These are phyloP conservation scores for Pyronema omphalodes DNA, from an alignment of 495 filamentous ascomycete species.

Conservation along the genomic window DNA sequence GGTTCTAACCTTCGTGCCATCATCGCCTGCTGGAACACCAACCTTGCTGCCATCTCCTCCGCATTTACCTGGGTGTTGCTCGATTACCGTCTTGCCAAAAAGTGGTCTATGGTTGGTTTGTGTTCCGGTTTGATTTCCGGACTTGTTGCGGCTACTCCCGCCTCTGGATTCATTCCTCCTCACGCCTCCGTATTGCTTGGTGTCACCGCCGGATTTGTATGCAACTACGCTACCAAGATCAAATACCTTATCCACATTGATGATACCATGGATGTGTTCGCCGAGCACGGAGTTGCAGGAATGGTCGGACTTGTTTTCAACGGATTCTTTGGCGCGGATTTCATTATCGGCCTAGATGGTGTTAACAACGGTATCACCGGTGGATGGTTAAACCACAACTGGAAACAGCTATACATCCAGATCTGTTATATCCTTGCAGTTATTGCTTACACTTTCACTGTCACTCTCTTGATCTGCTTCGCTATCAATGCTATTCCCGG, in stretches of 20 bases:
- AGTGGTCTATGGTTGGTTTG: conserved; percentile 99
- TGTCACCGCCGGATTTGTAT: conserved; percentile 62
- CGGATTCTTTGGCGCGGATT: conserved; percentile 68
- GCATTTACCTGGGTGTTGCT: conserved; percentile 80
- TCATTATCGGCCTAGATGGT: conserved; percentile 85
- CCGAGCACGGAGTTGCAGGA: conserved; percentile 89
- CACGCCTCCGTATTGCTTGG: conserved; percentile 81
- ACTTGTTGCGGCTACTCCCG: conserved; percentile 79
- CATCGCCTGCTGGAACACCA: conserved; percentile 96
- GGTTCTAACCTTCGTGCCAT: conserved; percentile 87
- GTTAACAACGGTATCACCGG: conserved; percentile 65
- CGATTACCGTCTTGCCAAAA: conserved; percentile 84
- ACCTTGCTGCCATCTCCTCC: conserved; percentile 74
- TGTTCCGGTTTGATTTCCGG: conserved; percentile 87
- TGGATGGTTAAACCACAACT: conserved; percentile 81
- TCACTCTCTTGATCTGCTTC: conserved; percentile 69
- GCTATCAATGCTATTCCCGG: conserved; percentile 75
- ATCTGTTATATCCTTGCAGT: conserved; percentile 70
- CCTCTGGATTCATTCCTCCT: conserved; percentile 70
- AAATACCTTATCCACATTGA: conserved; percentile 93
- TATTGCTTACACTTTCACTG: conserved; percentile 60
- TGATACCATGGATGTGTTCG: conserved; percentile 94
- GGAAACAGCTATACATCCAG: conserved; percentile 75
- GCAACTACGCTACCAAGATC: conserved; percentile 92
- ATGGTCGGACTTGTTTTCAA: conserved; percentile 89